Evolutionary conservation across 371 early-diverging fungal genomes (phyloP), one percentile per base, ranked within the genome.

Genomic region (Mortierella sp.): DNA sequence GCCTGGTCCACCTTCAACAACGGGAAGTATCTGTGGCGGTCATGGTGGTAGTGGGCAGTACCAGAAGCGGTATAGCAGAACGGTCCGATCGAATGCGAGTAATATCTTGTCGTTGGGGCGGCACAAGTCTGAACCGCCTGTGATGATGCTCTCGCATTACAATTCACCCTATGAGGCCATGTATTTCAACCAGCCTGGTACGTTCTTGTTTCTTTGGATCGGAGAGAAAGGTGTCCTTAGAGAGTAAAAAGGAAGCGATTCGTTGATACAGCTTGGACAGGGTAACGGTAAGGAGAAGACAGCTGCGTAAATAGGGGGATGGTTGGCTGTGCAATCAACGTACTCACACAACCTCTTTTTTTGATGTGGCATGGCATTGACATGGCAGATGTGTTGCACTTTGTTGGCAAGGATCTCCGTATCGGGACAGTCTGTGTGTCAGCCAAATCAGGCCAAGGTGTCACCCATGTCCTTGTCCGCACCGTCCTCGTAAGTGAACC

Each of bases 341-440:
- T 31, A 13, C 16, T 22, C 0, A 2, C n/a, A 19, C 22, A 26
- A 24, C 34, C 26, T 9, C 8, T 53, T 19, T 2, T 2, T 22
- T 19, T 22, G 9, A 7, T 58, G 48, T 34, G 34, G n/a, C n/a
- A n/a, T n/a, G n/a, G n/a, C n/a, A n/a, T 16, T 58, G 19, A 22
- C 4, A 19, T 31, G 22, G 41, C 24, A 81, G 82, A 73, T 26
- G 74, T 66, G 31, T 24, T 52, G 24, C 76, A 81, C 43, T 77
- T 73, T 66, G 68, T 81, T 2, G 77, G 82, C 10, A 81, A 70
- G 68, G 82, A 81, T 41, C 58, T 77, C 0, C 50, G 67, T 13
- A 66, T 81, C 26, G 82, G 82, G 4, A 81, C 82, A 3, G 63
- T 81, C 0, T 81, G 82, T 43, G 68, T 81, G 34, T 81, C 82